These are phyloP conservation scores for Narthecium ossifragum DNA, from an alignment of 106 monocot species.

Conservation along the genomic window DNA sequence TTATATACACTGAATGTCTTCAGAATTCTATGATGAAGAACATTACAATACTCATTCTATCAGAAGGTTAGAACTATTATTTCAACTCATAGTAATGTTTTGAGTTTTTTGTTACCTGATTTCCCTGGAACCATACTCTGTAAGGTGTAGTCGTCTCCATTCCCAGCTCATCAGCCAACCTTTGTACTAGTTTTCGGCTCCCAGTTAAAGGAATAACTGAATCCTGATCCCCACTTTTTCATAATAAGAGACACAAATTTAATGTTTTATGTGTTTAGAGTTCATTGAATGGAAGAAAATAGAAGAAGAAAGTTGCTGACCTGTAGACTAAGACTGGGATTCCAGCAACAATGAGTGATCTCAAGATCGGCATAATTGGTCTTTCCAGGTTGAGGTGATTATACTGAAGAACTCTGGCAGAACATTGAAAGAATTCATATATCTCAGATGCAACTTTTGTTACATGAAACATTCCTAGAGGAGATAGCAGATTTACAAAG, in stretches of 20 bases:
- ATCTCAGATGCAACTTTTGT: neutral
- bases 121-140: constrained; percentile 91
- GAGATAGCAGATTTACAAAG: no score
- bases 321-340: neutral
- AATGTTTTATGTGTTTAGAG: neutral
- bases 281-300: neutral
- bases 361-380: no score
- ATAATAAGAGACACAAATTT: no score
- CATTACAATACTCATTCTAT: no score
- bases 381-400: neutral
- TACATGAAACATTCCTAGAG: no score
- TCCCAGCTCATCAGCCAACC: constrained; percentile 57
- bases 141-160: constrained; percentile 78
- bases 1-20: neutral
- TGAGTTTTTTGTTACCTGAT: constrained; percentile 46
- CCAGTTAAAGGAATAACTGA: constrained; percentile 94
- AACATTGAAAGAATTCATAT: neutral
- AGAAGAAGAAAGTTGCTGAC: no score
- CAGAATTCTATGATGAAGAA: no score
- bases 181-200: constrained; percentile 76
- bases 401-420: neutral
- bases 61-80: no score
- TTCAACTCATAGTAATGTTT: neutral
- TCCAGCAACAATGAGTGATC: no score
- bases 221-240: constrained; percentile 99